Evolutionary conservation across 129 eudicot genomes (phyloP), one percentile per base, ranked within the genome.

Genomic region (Flaveria brownii): DNA sequence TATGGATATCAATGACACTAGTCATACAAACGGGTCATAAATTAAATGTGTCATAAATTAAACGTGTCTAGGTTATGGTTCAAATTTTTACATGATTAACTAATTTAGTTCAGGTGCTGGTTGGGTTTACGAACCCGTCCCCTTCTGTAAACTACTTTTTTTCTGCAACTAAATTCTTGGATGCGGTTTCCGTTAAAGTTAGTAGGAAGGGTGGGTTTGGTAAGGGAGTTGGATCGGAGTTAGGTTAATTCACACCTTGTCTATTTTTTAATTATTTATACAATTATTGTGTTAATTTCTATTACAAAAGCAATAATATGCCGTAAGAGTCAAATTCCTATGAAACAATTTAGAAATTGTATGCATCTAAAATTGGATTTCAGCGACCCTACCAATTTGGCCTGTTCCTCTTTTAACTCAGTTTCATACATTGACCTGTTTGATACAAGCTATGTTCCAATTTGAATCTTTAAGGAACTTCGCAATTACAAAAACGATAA

Each of bases 1-100:
- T 61, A 61, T 26, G 36, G 67, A 61, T 25, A 61, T 61, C 67
- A 61, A 61, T 61, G 67, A 15, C 67, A 61, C 42, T 61, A 61
- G 67, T 61, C 67, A 61, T 61, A 61, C 67, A 61, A 11, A 61
- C 41, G 18, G 67, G 42, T 12, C 66, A 3, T 61, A 61, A 61
- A 25, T 6, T 25, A 25, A 26, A 4, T n/a, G 17, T 60, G 41
- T 11, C 65, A 2, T 60, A 60, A 60, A 26, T 7, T 25, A 26
- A 26, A 5, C 42, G 18, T 61, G 67, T 60, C 17, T 61, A 8
- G 67, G 67, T 26, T 26, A 61, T 9, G 67, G 67, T 61, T 61
- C 10, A 26, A 25, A 41, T 26, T 61, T 61, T 55, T 4, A 61
- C 41, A 25, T 15, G 42, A 25, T 61, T 26, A 61, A 57, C 64